These are phyloP conservation scores for Phaffomyces opuntiae DNA, from an alignment of 805 yeast genomes.

Conservation along the genomic window DNA sequence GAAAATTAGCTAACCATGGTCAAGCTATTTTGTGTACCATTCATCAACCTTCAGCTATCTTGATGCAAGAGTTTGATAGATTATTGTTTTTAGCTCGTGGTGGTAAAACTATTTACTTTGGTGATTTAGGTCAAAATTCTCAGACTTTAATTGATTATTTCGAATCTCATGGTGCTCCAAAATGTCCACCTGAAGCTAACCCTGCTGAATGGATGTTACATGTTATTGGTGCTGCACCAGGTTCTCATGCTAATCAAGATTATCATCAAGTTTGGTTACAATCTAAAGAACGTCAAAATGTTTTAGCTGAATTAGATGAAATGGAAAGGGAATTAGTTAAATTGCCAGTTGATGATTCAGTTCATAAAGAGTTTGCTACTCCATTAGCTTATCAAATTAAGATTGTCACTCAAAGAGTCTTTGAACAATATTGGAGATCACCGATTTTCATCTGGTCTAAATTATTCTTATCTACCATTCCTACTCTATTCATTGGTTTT, in stretches of 20 bases:
- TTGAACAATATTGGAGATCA: conserved; percentile 63
- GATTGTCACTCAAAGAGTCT: conserved; percentile 45
- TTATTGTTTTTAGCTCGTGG: conserved; percentile 62
- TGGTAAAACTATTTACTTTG: conserved; percentile 70
- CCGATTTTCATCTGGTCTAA: conserved; percentile 57
- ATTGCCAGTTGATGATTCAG: conserved; percentile 26
- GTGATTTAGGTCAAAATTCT: conserved; percentile 60
- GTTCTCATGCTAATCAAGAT: conserved; percentile 65
- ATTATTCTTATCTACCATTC: conserved; percentile 41
- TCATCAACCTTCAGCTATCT: conserved; percentile 79
- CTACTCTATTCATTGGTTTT: conserved; percentile 65
- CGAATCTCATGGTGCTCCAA: conserved; percentile 55
- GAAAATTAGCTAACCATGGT: conserved; percentile 51
- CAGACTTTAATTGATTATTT: conserved; percentile 54
- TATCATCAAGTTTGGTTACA: conserved; percentile 72
- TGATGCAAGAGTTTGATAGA: conserved; percentile 73
- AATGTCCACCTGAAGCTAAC: conserved; percentile 63
- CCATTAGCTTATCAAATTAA: conserved; percentile 32
- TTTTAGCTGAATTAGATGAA: conserved; percentile 49
- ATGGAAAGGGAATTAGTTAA: conserved; percentile 56
- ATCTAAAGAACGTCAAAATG: conserved; percentile 54
- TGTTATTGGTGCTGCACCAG: conserved; percentile 79
- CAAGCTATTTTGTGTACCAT: conserved; percentile 69
- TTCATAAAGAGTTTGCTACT: conserved; percentile 38
- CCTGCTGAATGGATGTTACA: conserved; percentile 93